phyloP scores from a whole-genome alignment of 1,284 basidiomycete species.

The Apiotrichum gracile region DNA sequence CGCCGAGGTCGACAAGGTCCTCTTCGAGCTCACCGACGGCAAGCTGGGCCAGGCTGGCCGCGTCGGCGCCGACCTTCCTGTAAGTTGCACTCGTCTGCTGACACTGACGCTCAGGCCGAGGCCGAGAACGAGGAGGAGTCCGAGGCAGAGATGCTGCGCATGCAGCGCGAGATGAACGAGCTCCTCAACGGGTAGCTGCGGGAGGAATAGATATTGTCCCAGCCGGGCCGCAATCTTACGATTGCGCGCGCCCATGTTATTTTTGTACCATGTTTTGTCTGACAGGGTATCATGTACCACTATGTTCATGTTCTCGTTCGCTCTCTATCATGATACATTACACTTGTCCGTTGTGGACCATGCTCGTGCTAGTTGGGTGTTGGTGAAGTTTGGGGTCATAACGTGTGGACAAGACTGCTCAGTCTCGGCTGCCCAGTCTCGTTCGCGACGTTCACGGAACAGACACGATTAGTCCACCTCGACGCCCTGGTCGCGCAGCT shows the following conservation, averaged over 20 bases:
- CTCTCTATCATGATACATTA: constrained; percentile 7
- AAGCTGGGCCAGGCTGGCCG: constrained; percentile 79
- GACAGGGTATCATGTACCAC: neutral
- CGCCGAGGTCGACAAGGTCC: constrained; percentile 91
- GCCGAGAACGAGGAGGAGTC: constrained; percentile 69
- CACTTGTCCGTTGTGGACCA: neutral
- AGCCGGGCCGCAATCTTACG: too few relatives aligned
- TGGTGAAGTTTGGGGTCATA: too few relatives aligned
- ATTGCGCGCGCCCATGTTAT: too few relatives aligned
- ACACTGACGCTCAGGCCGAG: constrained; percentile 40
- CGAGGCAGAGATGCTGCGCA: constrained; percentile 77
- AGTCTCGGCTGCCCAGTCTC: too few relatives aligned
- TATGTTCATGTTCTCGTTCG: neutral
- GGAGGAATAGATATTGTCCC: constrained; percentile 51
- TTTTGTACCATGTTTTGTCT: neutral
- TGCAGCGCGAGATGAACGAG: constrained; percentile 77
- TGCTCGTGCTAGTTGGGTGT: neutral
- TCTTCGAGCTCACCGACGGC: constrained; percentile 93
- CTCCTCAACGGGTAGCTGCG: constrained; percentile 60
- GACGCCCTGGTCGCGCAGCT: constrained; percentile 60
- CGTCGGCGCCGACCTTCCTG: constrained; percentile 70
- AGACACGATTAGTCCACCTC: constrained; percentile 60
- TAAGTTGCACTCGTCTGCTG: constrained; percentile 49
- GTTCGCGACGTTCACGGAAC: too few relatives aligned
- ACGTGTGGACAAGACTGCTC: neutral